These are phyloP conservation scores for Trichoderma citrinoviride DNA, from an alignment of 2,329 filamentous ascomycete species.

Conservation along the genomic window DNA sequence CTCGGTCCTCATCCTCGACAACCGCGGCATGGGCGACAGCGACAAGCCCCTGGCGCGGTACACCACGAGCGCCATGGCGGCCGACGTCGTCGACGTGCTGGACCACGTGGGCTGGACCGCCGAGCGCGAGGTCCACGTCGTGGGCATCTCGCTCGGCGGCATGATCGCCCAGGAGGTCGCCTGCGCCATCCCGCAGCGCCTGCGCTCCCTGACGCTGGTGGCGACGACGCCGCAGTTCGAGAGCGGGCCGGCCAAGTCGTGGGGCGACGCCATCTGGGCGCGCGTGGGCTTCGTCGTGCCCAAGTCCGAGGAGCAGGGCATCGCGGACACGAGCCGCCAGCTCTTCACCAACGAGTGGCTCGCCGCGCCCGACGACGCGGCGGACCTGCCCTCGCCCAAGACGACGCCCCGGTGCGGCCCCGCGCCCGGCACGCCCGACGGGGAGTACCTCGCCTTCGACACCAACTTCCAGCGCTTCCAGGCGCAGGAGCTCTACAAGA, in stretches of 20 bases:
- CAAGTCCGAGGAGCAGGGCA: slow-evolving; percentile 64
- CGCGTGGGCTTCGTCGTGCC: slow-evolving; percentile 61
- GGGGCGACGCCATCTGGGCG: slow-evolving; percentile 61
- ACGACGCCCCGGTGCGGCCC: slow-evolving; percentile 42
- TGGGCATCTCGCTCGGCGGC: slow-evolving; percentile 81
- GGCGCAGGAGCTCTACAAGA: slow-evolving; percentile 74
- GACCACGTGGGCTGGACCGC: slow-evolving; percentile 67
- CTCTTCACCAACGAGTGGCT: slow-evolving; percentile 68
- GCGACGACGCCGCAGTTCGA: slow-evolving; percentile 61
- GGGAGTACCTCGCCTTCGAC: slow-evolving; percentile 56
- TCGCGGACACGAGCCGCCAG: slow-evolving; percentile 61
- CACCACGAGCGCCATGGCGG: slow-evolving; percentile 81
- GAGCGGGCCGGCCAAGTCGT: slow-evolving; percentile 53
- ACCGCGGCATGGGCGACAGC: slow-evolving; percentile 78
- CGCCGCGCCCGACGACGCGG: slow-evolving; percentile 52
- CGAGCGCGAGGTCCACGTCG: slow-evolving; percentile 57
- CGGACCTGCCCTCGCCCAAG: slow-evolving; percentile 45
- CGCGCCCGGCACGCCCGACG: slow-evolving; percentile 28
- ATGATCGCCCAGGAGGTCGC: slow-evolving; percentile 88
- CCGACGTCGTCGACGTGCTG: slow-evolving; percentile 68
- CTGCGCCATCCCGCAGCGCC: slow-evolving; percentile 48
- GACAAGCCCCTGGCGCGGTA: slow-evolving; percentile 77
- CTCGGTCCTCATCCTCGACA: slow-evolving; percentile 75
- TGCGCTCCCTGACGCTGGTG: slow-evolving; percentile 58
- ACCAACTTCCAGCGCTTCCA: slow-evolving; percentile 81